phyloP scores from a whole-genome alignment of 768 basidiomycete genomes.

The Termitomyces sp. region DNA sequence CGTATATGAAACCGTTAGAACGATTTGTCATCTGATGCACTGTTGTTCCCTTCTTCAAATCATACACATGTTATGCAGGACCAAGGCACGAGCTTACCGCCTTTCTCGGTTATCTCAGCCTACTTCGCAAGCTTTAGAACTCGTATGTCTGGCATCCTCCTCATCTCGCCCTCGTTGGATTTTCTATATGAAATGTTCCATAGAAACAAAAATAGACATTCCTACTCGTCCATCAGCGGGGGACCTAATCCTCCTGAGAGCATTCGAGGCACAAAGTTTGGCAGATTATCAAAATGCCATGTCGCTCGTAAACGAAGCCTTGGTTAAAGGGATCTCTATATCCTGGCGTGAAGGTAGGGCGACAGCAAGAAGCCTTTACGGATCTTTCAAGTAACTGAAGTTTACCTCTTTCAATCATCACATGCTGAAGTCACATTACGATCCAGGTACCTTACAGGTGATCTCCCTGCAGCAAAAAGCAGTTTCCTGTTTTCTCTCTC shows the following conservation, averaged over 20 bases:
- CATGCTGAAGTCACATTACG: background rate
- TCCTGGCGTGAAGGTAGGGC: constrained; percentile 71
- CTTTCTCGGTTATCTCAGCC: constrained; percentile 84
- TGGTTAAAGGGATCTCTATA: constrained; percentile 67
- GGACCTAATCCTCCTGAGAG: constrained; percentile 76
- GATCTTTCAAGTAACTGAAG: constrained; percentile 84
- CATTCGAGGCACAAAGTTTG: constrained; percentile 77
- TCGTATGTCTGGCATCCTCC: constrained; percentile 40
- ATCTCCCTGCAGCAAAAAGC: constrained; percentile 72
- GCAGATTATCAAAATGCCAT: constrained; percentile 80
- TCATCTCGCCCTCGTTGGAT: background rate
- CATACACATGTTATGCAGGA: too few species aligned
- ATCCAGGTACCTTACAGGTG: constrained; percentile 78
- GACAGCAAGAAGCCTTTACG: constrained; percentile 86
- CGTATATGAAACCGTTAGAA: background rate
- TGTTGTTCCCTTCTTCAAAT: background rate
- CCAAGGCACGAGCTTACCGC: constrained; percentile 79
- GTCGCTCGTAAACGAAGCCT: constrained; percentile 73
- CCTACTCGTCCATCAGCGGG: constrained; percentile 73
- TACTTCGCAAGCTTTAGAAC: constrained; percentile 96
- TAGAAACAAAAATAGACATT: constrained; percentile 61
- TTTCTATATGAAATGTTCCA: background rate
- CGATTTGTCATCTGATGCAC: too few species aligned
- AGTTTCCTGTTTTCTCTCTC: constrained; percentile 77
- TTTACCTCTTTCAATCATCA: background rate